Evolutionary conservation across 169 alveolate species (phyloP), one percentile per base, ranked within the genome.

Genomic region (Plasmodium knowlesi): DNA sequence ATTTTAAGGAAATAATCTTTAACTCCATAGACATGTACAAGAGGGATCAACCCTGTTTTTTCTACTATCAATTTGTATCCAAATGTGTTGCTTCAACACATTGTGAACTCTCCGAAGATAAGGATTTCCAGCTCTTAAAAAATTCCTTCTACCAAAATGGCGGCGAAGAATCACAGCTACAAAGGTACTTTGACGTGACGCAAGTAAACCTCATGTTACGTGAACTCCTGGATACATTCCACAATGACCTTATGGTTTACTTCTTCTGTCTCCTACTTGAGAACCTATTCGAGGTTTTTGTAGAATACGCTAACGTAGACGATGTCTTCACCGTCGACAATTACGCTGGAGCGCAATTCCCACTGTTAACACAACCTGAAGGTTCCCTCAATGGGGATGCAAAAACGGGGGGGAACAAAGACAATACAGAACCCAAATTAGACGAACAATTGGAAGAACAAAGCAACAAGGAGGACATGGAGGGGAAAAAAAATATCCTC

Each of bases 241-340:
- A 76, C n/a, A 74, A 86, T 32, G 93, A 86, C 3, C 57, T 86
- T 50, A 86, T 74, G 86, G 54, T 86, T 46, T 86, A 86, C 80
- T 78, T 86, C 22, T 86, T 86, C 80, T 86, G 93, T 32, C 25
- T 86, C 14, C 16, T 86, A 32, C 72, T 86, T 8, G 70, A 25
- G 2, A 86, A 86, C 39, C 39, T 86, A 86, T 86, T 74, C 43
- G 70, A 86, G 22, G 41, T 37, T 3, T 74, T 74, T 37, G 8
- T 19, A 53, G 86, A 74, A 28, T 86, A 74, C 28, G 54, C 34
- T 50, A 53, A 86, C 50, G 80, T 86, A 5, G 79, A 67, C 4
- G 93, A 86, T 22, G 80, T 86, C 16, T 86, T 86, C 71, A 86
- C 61, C 41, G 76, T 86, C 8, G 84, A 86, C 28, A 10, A 3